Evolutionary conservation across 495 filamentous ascomycete species (phyloP), one percentile per base, ranked within the genome.

Genomic region (Neurospora tetraspora): DNA sequence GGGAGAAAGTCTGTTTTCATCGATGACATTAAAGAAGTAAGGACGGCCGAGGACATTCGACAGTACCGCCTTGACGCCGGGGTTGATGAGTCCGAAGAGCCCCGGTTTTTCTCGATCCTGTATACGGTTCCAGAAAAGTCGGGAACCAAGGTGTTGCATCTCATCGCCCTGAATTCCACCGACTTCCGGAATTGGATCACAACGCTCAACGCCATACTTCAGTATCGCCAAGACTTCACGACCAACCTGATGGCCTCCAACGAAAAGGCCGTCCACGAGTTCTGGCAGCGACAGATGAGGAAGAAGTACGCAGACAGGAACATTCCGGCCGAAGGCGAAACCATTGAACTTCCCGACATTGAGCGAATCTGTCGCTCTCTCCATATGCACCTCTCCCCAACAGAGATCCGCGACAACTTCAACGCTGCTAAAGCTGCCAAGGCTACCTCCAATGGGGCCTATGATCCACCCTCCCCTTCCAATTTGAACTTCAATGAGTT

Each of bases 11-110:
- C 87, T 20, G 92, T 99, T 75, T 96, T 96, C 78, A 90, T 99
- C 72, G 96, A 99, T 74, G 93, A 99, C 77, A 94, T 99, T 76
- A 91, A 91, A 75, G 93, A 97, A 74, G 93, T 99, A 59, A 90
- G 94, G 70, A 88, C 90, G 42, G 95, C 93, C 42, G 85, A 88
- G n/a, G 93, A 97, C 78, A 94, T 94, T 40, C 87, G 90, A 65
- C 94, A 96, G 75, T 97, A 97, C 76, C 91, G 92, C 12, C 91
- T 97, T 78, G 94, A 97, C 77, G 91, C 91, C 76, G 86, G 89
- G 43, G 80, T 96, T 38, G 75, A 89, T 5, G 85, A 89, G 70
- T 85, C 87, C 11, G 83, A 84, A 5, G 90, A 93, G 78, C 80
- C 84, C 37, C 87, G 88, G 27, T 97, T 94, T 89, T 93, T 98